Percentiles rank a stretch among this genome's conserved stretches.
These are phyloP conservation scores for Cercospora beticola DNA, from an alignment of 2,329 filamentous ascomycete species.

Conservation along the genomic window DNA sequence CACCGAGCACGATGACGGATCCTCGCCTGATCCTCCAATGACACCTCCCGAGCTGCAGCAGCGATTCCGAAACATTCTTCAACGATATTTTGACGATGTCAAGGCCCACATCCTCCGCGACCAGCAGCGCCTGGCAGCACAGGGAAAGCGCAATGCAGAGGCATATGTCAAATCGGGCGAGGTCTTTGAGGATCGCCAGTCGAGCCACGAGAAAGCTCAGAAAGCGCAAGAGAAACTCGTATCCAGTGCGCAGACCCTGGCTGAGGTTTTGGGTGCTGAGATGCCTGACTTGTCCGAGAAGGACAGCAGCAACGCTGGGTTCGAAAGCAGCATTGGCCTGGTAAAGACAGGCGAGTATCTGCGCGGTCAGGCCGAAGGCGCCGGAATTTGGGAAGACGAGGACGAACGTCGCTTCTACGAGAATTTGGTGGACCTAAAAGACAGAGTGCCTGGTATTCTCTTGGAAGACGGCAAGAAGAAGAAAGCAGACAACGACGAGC, in stretches of 20 bases:
- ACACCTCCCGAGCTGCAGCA: conserved; percentile 75
- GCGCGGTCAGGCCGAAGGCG: conserved; percentile 81
- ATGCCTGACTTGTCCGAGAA: conserved; percentile 92
- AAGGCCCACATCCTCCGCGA: conserved; percentile 86
- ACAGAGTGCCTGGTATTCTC: conserved; percentile 89
- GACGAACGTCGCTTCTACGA: conserved; percentile 98
- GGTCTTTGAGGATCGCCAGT: conserved; percentile 94
- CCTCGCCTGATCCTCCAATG: conserved; percentile 68
- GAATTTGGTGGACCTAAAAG: conserved; percentile 90
- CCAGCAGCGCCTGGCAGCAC: conserved; percentile 81
- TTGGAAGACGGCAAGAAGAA: conserved; percentile 96
- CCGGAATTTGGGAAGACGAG: conserved; percentile 98
- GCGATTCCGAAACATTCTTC: conserved; percentile 81
- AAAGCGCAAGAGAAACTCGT: conserved; percentile 90
- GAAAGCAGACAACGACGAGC: conserved; percentile 77
- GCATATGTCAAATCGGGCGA: conserved; percentile 98
- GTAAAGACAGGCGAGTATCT: conserved; percentile 94
- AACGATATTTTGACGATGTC: conserved; percentile 88
- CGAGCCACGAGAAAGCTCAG: conserved; percentile 90
- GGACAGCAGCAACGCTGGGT: conserved; percentile 59
- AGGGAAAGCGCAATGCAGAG: conserved; percentile 92
- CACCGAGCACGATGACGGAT: conserved; percentile 52
- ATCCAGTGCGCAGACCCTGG: conserved; percentile 84
- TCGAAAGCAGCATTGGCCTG: conserved; percentile 80
- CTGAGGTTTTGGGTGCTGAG: conserved; percentile 81